Conservation (phyloP, 1,284 basidiomycete species). For the Pholiota adiposa region DNA sequence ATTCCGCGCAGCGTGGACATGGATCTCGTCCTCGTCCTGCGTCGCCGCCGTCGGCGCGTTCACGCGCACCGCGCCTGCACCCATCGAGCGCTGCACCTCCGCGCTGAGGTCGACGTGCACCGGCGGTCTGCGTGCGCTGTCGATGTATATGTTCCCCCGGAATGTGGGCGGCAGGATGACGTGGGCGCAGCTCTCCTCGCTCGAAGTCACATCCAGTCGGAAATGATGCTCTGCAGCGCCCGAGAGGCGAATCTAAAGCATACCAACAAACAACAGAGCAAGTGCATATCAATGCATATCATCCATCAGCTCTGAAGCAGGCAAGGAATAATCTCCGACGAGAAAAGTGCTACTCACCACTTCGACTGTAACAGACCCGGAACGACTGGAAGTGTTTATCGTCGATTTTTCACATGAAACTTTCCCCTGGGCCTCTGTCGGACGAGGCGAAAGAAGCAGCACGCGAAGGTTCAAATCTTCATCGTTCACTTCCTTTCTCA, state of each 20-base stretch:
- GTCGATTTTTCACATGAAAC: slow-evolving; percentile 11
- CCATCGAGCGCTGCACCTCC: slow-evolving; percentile 12
- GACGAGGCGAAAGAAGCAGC: slow-evolving; percentile 11
- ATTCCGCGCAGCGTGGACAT: not conserved
- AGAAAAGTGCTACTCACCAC: slow-evolving; percentile 2
- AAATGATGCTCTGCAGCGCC: slow-evolving; percentile 16
- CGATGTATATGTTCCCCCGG: slow-evolving; percentile 16
- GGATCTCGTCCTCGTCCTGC: slow-evolving; percentile 16
- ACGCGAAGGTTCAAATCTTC: slow-evolving; percentile 14
- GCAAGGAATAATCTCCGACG: no score
- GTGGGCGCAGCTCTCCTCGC: slow-evolving; percentile 8
- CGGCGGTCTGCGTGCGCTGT: not conserved
- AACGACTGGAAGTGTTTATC: slow-evolving; percentile 9
- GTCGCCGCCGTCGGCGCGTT: slow-evolving; percentile 3
- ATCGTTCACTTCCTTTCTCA: slow-evolving; percentile 12
- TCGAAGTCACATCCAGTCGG: slow-evolving; percentile 13
- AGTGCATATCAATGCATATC: no score
- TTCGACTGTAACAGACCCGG: slow-evolving; percentile 13
- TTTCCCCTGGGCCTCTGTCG: not conserved
- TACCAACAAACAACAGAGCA: no score
- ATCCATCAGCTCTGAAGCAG: no score
- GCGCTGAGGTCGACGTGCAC: slow-evolving; percentile 7
- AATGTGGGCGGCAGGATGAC: slow-evolving; percentile 18
- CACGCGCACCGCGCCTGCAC: slow-evolving; percentile 10
- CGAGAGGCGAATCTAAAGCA: slow-evolving; percentile 9